Base-by-base conservation (phyloP, 495 filamentous ascomycete genomes). In the Sordaria brevicollis region DNA sequence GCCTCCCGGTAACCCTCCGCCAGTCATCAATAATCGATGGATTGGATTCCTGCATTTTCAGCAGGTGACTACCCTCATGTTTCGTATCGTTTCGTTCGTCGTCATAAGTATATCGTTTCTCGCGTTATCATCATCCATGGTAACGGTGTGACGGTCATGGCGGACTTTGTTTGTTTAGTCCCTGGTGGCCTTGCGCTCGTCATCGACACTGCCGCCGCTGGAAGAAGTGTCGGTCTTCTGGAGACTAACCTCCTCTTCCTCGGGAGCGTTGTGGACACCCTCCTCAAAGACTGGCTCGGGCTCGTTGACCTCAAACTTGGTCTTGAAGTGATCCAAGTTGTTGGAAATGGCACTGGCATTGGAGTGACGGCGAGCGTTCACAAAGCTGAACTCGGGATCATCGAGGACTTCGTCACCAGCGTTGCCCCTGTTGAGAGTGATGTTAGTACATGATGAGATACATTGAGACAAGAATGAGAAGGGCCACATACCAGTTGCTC, bases 271-370 rank as follows among this genome's bases (percentile, higher is more conserved):
- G 76, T 94, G 91, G 65, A 93, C 67, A 67, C 87, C 86, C 82
- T 97, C 93, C 78, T 97, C 92, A 74, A 96, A 97, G 69, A 93
- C 90, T 68, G 93, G 93, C 76, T 96, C 93, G 13, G 85, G 83
- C 71, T 96, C 93, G 76, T 89, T 77, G n/a, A 87, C 82, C 79
- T 97, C 93, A 76, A 96, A 97, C 79, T 97, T 97, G 78, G 91
- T 93, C 83, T 91, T 90, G 79, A 96, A 90, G 73, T 89, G 84
- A 43, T 87, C 85, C 62, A 89, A 79, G 76, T 84, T 77, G 72
- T 82, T 80, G 19, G 86, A 87, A 71, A 90, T 84, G 68, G 87
- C 86, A 82, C 90, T 94, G 81, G 90, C 94, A 82, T 97, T 97
- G 77, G 92, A 94, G 74, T 91, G 94, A 79, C 94, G 94, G 72